phyloP scores from a whole-genome alignment of 306 rosid genomes.

The Dalbergia cochinchinensis region DNA sequence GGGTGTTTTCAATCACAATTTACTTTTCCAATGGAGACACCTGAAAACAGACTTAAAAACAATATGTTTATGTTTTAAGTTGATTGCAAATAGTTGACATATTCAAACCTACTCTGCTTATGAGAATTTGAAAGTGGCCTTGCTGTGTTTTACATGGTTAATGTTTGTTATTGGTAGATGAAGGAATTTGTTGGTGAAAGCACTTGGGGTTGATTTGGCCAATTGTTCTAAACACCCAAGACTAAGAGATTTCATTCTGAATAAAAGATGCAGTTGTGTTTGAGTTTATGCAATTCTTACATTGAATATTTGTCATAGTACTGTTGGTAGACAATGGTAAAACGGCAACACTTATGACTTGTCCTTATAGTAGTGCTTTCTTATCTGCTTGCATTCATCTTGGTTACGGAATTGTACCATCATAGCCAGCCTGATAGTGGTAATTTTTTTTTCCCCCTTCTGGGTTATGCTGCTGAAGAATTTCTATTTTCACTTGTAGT shows the following conservation, averaged over 20 bases:
- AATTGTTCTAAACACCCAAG: too few species aligned
- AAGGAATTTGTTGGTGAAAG: too few species aligned
- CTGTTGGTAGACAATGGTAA: background rate
- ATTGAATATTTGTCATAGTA: background rate
- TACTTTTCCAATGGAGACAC: too few species aligned
- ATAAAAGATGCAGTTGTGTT: background rate
- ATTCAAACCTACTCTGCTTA: too few species aligned
- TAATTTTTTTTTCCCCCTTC: background rate
- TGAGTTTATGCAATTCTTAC: constrained; percentile 3
- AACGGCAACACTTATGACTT: background rate
- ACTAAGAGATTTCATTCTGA: background rate
- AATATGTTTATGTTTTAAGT: too few species aligned
- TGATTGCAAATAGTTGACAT: too few species aligned
- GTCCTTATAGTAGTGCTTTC: background rate
- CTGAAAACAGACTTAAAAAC: too few species aligned
- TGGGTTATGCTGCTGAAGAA: background rate
- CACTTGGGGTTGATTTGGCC: too few species aligned
- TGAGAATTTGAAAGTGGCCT: too few species aligned
- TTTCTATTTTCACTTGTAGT: constrained; percentile 22
- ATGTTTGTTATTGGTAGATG: too few species aligned
- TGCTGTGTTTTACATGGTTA: too few species aligned
- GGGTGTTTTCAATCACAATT: too few species aligned
- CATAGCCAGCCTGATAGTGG: constrained; percentile 7
- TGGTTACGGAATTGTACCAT: background rate
- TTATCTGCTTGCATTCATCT: background rate